A percentile compares a stretch with the other conserved stretches of the same genome.
Conservation (phyloP, 306 rosid genomes). For the Psophocarpus tetragonolobus region DNA sequence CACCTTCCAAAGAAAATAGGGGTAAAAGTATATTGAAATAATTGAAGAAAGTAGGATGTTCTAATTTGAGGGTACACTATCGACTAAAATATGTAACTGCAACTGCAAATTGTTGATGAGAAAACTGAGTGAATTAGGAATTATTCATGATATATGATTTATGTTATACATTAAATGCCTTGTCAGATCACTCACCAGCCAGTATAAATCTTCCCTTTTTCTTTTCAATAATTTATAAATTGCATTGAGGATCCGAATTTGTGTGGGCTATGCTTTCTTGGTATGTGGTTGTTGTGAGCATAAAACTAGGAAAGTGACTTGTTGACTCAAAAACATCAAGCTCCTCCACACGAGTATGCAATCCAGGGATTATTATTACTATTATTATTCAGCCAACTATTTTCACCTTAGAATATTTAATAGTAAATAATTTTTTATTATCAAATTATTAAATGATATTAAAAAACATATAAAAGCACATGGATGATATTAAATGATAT, state of each 20-base stretch:
- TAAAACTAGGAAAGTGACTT: background rate
- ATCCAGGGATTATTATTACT: too few relatives aligned
- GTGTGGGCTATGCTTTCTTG: background rate
- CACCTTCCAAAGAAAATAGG: background rate
- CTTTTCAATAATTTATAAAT: background rate
- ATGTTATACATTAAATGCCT: too few relatives aligned
- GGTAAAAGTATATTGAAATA: too few relatives aligned
- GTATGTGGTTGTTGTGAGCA: background rate
- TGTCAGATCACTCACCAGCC: background rate
- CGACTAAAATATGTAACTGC: background rate
- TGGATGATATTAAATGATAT: background rate
- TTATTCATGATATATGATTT: too few relatives aligned
- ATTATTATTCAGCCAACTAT: too few relatives aligned
- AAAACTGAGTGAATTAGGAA: background rate
- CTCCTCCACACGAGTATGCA: background rate
- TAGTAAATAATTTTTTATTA: too few relatives aligned
- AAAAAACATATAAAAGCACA: too few relatives aligned
- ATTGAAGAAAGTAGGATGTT: background rate
- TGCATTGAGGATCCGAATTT: background rate
- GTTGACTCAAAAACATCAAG: background rate
- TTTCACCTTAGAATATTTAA: background rate
- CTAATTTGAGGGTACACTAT: background rate
- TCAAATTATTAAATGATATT: too few relatives aligned
- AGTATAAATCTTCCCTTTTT: background rate
- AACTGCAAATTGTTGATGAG: background rate